phyloP scores from a whole-genome alignment of 2,329 filamentous ascomycete genomes.

The Verticillium dahliae region DNA sequence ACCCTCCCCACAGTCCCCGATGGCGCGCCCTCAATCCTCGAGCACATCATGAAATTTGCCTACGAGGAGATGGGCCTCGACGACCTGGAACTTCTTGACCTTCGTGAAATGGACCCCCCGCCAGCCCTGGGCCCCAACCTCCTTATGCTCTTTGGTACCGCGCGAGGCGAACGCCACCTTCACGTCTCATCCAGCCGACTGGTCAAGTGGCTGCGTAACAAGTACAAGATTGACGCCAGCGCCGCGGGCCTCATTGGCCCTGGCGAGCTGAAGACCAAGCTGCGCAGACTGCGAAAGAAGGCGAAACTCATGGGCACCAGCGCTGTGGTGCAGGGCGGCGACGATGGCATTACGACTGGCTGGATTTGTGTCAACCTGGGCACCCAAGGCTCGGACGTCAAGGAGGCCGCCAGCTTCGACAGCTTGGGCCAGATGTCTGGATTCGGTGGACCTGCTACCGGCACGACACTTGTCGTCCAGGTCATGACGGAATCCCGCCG shows the following conservation, averaged over 20 bases:
- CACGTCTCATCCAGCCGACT: constrained; percentile 88
- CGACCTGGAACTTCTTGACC: constrained; percentile 71
- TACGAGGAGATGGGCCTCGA: constrained; percentile 84
- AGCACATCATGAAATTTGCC: constrained; percentile 67
- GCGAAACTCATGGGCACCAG: constrained; percentile 73
- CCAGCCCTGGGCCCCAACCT: constrained; percentile 82
- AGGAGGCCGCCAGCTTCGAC: constrained; percentile 36
- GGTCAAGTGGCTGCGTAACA: constrained; percentile 74
- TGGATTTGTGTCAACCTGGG: constrained; percentile 96
- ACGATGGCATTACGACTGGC: constrained; percentile 85
- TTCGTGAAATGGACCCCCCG: constrained; percentile 78
- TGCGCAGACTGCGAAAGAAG: constrained; percentile 72
- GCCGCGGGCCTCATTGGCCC: constrained; percentile 86
- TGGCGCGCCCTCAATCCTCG: constrained; percentile 64
- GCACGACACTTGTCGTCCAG: constrained; percentile 50
- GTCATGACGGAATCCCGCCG: constrained; percentile 49
- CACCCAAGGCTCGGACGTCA: constrained; percentile 51
- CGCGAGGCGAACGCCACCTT: constrained; percentile 86
- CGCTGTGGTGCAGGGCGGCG: constrained; percentile 56
- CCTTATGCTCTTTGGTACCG: constrained; percentile 88
- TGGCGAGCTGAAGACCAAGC: constrained; percentile 84
- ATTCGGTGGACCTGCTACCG: constrained; percentile 54
- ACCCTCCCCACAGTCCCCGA: constrained; percentile 52
- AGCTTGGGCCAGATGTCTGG: constrained; percentile 61
- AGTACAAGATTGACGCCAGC: constrained; percentile 64